These are phyloP conservation scores for Amauroascus niger DNA, from an alignment of 2,329 filamentous ascomycete species.

Conservation along the genomic window DNA sequence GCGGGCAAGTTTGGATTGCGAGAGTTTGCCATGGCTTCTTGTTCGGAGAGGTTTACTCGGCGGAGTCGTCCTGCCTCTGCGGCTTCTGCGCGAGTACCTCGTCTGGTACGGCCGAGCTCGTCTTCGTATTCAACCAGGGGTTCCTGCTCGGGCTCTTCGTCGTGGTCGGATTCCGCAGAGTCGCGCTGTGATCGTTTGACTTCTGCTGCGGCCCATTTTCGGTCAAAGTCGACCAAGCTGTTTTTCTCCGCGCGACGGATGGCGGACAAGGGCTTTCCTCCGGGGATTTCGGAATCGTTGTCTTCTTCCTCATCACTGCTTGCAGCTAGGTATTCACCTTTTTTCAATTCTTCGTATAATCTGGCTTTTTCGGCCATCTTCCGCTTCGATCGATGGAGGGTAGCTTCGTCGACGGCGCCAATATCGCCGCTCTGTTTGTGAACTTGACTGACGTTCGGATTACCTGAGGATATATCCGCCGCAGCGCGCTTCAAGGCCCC, in stretches of 20 bases:
- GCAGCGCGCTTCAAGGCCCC: slow-evolving; percentile 54
- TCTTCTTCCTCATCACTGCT: slow-evolving; percentile 30
- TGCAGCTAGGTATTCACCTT: slow-evolving; percentile 64
- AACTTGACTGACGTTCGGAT: slow-evolving; percentile 49
- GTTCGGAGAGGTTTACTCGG: slow-evolving; percentile 16
- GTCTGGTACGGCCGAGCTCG: slow-evolving; percentile 78
- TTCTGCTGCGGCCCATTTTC: slow-evolving; percentile 77
- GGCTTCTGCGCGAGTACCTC: slow-evolving; percentile 60
- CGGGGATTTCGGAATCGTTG: slow-evolving; percentile 1
- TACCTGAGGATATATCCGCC: slow-evolving; percentile 46
- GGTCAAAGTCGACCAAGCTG: slow-evolving; percentile 80
- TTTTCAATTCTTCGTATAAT: slow-evolving; percentile 80
- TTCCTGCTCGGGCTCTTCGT: slow-evolving; percentile 36
- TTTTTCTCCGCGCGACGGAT: slow-evolving; percentile 26
- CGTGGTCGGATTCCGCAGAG: slow-evolving; percentile 24
- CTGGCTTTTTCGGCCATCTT: slow-evolving; percentile 86
- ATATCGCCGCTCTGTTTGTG: slow-evolving; percentile 53
- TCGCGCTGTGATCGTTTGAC: slow-evolving; percentile 20
- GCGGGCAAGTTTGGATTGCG: slow-evolving; percentile 18
- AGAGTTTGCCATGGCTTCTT: slow-evolving; percentile 18
- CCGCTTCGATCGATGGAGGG: slow-evolving; percentile 58
- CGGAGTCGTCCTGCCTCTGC: slow-evolving; percentile 45
- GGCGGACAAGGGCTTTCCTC: slow-evolving; percentile 15
- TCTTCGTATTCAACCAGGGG: slow-evolving; percentile 80
- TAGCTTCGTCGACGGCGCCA: slow-evolving; percentile 49